These are phyloP conservation scores for Fusarium nelsonii DNA, from an alignment of 2,329 filamentous ascomycete species.

Conservation along the genomic window DNA sequence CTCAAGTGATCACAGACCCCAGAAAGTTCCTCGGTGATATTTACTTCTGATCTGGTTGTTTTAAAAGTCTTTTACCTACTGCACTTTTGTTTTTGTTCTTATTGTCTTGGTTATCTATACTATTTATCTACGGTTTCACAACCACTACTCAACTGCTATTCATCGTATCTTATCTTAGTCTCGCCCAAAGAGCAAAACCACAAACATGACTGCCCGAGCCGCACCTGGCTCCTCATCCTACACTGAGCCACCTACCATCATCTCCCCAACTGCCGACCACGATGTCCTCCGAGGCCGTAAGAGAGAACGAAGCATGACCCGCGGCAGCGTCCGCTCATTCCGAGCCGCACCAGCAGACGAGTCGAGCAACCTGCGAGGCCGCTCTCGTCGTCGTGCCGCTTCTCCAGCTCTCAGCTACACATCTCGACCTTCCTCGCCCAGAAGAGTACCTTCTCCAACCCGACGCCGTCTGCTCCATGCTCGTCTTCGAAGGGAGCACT, in stretches of 20 bases:
- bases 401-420: slow-evolving; percentile 51
- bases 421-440: slow-evolving; percentile 53
- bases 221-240: slow-evolving; percentile 40
- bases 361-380: slow-evolving; percentile 58
- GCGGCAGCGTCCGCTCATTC: slow-evolving; percentile 50
- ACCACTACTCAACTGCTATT: background rate
- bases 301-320: slow-evolving; percentile 55
- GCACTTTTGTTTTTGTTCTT: slow-evolving; percentile 1
- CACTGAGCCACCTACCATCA: slow-evolving; percentile 42
- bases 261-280: slow-evolving; percentile 45
- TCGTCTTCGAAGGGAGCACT: slow-evolving; percentile 59
- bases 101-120: slow-evolving; percentile 14
- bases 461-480: slow-evolving; percentile 58
- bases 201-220: slow-evolving; percentile 45
- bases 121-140: slow-evolving; percentile 16
- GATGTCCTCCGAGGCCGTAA: slow-evolving; percentile 55
- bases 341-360: slow-evolving; percentile 53
- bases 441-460: slow-evolving; percentile 55
- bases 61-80: background rate
- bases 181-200: slow-evolving; percentile 13
- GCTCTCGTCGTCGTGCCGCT: slow-evolving; percentile 56
- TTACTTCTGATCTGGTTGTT: slow-evolving; percentile 4
- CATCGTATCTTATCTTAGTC: background rate
- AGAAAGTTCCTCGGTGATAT: slow-evolving; percentile 7
- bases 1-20: slow-evolving; percentile 31